Conservation (phyloP, 148 eudicot species). For the Rhododendron henanense region DNA sequence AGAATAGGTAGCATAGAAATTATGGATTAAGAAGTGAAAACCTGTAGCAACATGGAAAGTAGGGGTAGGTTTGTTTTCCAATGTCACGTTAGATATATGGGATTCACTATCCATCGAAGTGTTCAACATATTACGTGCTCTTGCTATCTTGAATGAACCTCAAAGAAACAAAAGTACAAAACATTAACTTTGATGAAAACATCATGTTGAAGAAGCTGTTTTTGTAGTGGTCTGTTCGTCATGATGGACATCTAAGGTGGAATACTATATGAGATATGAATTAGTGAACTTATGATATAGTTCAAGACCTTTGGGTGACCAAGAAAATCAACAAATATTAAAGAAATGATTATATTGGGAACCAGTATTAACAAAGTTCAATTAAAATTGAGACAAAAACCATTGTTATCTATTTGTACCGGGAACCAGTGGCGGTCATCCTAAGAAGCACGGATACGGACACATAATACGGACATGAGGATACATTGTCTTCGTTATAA, state of each 20-base stretch:
- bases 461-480: neutral
- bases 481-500: neutral
- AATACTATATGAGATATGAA: neutral
- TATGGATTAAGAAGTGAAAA: neutral
- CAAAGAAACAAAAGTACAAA: neutral
- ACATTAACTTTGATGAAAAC: too few species aligned
- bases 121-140: neutral
- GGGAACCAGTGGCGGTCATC: neutral
- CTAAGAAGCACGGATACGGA: too few species aligned
- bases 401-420: neutral
- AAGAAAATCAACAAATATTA: neutral
- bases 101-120: too few species aligned
- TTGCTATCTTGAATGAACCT: neutral
- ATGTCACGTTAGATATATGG: neutral
- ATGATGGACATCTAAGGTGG: neutral
- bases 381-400: neutral
- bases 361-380: neutral
- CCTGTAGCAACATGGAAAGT: neutral
- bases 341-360: neutral
- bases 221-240: neutral
- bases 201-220: neutral
- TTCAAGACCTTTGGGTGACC: neutral
- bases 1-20: neutral
- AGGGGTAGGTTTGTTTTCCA: neutral
- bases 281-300: neutral